Conservation (phyloP, 306 rosid species). For the Cucurbita pepo region DNA sequence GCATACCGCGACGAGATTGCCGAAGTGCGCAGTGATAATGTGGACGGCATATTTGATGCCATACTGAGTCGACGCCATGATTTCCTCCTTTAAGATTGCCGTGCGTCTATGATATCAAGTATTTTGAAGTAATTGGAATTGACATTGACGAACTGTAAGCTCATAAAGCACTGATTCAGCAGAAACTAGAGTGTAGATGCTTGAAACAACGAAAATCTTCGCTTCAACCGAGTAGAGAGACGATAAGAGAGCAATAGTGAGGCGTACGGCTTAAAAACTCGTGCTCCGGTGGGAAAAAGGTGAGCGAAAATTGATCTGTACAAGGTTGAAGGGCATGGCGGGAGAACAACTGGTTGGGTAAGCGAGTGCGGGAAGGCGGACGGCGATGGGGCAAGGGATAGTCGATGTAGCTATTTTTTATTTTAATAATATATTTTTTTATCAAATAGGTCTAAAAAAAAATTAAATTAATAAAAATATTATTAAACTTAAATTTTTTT, state of each 20-base stretch:
- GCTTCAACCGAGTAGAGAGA: neutral
- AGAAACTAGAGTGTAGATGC: neutral
- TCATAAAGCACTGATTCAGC: neutral
- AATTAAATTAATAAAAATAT: too few relatives aligned
- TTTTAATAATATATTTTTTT: too few relatives aligned
- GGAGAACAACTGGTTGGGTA: neutral
- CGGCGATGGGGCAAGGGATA: neutral
- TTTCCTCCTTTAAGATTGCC: neutral
- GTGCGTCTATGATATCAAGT: neutral
- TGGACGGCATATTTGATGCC: constrained; percentile 61
- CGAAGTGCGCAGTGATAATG: constrained; percentile 68
- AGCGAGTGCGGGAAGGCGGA: neutral
- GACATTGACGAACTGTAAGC: neutral
- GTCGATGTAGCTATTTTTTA: neutral
- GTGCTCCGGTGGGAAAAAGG: neutral
- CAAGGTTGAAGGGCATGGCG: neutral
- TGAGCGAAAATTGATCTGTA: neutral
- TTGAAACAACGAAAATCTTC: neutral
- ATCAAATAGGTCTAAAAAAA: too few relatives aligned
- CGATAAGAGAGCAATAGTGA: neutral
- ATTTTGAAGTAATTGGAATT: neutral
- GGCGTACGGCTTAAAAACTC: neutral
- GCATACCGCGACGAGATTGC: constrained; percentile 57
- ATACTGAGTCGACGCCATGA: constrained; percentile 29
- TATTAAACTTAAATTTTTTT: too few relatives aligned